A percentile compares a stretch with the other conserved stretches of the same genome.
phyloP scores from a whole-genome alignment of 345 rosid species.

The Trapa bicornis region DNA sequence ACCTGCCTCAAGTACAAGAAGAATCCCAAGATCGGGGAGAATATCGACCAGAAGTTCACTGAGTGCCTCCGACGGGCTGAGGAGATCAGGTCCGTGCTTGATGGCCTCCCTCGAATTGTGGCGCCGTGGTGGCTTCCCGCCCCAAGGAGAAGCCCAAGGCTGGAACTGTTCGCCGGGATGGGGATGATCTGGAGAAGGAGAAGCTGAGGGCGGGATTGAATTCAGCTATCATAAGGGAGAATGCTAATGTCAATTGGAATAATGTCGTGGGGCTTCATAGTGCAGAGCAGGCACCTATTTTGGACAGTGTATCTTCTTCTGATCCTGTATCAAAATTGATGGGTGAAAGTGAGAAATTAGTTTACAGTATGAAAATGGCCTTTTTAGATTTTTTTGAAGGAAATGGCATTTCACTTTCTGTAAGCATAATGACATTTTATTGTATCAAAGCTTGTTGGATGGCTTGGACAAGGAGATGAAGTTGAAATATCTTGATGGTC shows the following conservation, averaged over 20 bases:
- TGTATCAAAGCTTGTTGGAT: too few species aligned
- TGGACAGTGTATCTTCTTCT: slow-evolving; percentile 75
- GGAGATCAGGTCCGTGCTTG: slow-evolving; percentile 86
- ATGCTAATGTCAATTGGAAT: slow-evolving; percentile 77
- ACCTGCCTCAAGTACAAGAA: slow-evolving; percentile 92
- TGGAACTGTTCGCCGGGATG: slow-evolving; percentile 42
- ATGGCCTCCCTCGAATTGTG: slow-evolving; percentile 57
- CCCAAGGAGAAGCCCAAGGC: slow-evolving; percentile 74
- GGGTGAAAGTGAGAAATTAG: slow-evolving; percentile 97
- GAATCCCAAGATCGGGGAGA: slow-evolving; percentile 79
- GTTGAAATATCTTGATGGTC: too few species aligned
- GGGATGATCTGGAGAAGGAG: slow-evolving; percentile 72
- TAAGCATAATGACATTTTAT: too few species aligned
- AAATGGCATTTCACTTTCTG: too few species aligned
- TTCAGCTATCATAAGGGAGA: slow-evolving; percentile 80
- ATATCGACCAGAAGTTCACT: slow-evolving; percentile 65
- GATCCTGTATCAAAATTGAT: slow-evolving; percentile 96
- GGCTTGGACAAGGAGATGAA: too few species aligned
- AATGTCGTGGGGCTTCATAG: slow-evolving; percentile 93
- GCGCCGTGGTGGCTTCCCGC: slow-evolving; percentile 57
- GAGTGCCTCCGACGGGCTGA: slow-evolving; percentile 89
- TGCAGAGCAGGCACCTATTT: slow-evolving; percentile 55
- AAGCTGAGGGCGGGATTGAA: slow-evolving; percentile 72
- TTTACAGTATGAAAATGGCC: slow-evolving; percentile 33
- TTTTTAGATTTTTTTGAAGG: too few species aligned